phyloP scores from a whole-genome alignment of 169 alveolate genomes.

The Cryptosporidium sp. region DNA sequence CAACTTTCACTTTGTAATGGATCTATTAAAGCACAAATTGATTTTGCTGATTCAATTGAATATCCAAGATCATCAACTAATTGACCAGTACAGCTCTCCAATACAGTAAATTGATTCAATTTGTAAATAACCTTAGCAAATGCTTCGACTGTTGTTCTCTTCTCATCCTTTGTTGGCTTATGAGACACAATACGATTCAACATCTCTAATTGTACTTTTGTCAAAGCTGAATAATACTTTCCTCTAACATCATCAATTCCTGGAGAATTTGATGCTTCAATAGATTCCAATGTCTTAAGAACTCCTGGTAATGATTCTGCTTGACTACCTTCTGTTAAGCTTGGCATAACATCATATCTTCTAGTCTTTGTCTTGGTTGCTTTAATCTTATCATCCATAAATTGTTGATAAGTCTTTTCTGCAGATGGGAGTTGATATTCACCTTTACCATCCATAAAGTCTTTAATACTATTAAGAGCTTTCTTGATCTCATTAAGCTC shows the following conservation, averaged over 20 bases:
- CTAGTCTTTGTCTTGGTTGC: conserved; percentile 28
- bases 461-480: conserved; percentile 61
- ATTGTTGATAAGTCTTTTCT: conserved; percentile 71
- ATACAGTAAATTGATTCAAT: conserved; percentile 44
- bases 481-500: conserved; percentile 67
- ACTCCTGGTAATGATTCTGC: conserved; percentile 70
- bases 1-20: conserved; percentile 75
- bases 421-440: conserved; percentile 46
- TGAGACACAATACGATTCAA: conserved; percentile 64
- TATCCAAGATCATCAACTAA: conserved; percentile 50
- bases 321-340: conserved; percentile 71
- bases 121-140: conserved; percentile 71
- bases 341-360: conserved; percentile 60
- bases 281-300: conserved; percentile 51
- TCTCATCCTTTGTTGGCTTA: conserved; percentile 50
- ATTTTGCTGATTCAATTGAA: conserved; percentile 48
- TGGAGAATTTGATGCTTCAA: conserved; percentile 45
- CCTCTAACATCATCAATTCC: conserved; percentile 74
- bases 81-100: conserved; percentile 73
- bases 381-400: conserved; percentile 47
- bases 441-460: conserved; percentile 72
- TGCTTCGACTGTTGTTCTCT: conserved; percentile 60
- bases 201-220: conserved; percentile 43
- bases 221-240: conserved; percentile 42
- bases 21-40: conserved; percentile 61